Percentiles rank a stretch among this genome's conserved stretches.
phyloP scores from a whole-genome alignment of 345 rosid genomes.

The Citrus sp. region DNA sequence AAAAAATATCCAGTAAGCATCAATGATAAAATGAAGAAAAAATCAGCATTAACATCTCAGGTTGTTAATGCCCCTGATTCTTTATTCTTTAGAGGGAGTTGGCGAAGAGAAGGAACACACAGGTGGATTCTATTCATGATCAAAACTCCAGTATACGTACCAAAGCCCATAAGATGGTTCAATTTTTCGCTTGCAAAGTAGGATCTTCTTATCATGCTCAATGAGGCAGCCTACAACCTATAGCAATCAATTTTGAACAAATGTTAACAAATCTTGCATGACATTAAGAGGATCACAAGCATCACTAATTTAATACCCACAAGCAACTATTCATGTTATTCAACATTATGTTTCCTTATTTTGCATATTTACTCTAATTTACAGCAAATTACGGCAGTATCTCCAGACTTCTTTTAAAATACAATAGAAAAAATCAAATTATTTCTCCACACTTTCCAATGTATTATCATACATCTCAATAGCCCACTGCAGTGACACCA shows the following conservation, averaged over 20 bases:
- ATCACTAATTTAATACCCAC: background rate
- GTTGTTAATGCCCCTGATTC: background rate
- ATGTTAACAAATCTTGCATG: background rate
- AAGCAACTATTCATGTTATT: background rate
- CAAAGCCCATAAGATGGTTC: conserved; percentile 92
- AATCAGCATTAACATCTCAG: conserved; percentile 1
- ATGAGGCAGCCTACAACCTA: conserved; percentile 98
- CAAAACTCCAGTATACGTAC: conserved; percentile 32
- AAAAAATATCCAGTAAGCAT: conserved; percentile 7
- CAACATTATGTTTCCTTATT: background rate
- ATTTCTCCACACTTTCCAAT: background rate
- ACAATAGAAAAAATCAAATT: background rate
- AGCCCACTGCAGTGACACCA: background rate
- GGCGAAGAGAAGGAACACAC: background rate
- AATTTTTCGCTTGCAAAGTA: conserved; percentile 95
- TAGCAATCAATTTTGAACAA: conserved; percentile 9
- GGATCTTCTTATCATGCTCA: conserved; percentile 76
- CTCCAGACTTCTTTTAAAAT: background rate
- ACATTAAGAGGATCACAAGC: background rate
- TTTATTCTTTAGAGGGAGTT: background rate
- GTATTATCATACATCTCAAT: background rate
- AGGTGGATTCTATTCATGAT: background rate
- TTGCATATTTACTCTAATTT: background rate
- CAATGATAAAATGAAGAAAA: background rate
- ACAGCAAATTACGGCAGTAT: background rate